These are phyloP conservation scores for Coemansia sp. DNA, from an alignment of 192 early-diverging fungal species.

Conservation along the genomic window DNA sequence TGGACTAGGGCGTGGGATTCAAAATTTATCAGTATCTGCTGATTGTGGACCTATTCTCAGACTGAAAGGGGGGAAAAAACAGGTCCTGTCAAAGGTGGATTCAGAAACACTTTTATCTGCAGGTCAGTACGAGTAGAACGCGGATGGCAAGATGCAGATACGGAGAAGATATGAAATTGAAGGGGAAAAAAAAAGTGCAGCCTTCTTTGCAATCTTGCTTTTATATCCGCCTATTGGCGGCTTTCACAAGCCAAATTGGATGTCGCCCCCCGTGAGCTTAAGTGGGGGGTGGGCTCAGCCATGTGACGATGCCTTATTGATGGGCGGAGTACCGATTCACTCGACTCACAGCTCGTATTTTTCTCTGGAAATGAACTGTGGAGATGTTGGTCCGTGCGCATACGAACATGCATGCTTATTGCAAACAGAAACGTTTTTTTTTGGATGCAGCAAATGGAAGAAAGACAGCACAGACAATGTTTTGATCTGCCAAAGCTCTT, in stretches of 20 bases:
- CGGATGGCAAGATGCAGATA: background rate
- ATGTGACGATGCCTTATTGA: background rate
- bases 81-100: background rate
- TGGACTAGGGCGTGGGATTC: background rate
- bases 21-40: background rate
- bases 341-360: background rate
- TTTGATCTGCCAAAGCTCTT: background rate
- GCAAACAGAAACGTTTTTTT: background rate
- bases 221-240: background rate
- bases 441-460: background rate
- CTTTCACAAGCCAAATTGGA: conserved; percentile 1
- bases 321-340: background rate
- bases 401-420: background rate
- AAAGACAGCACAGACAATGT: background rate
- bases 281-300: background rate
- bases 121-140: no score
- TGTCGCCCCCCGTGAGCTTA: background rate
- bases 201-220: background rate
- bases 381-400: background rate
- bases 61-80: no score
- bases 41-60: background rate
- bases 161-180: background rate
- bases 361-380: conserved; percentile 4
- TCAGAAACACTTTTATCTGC: background rate
- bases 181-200: conserved; percentile 3